Evolutionary conservation across 352 stramenopile species (phyloP), one percentile per base, ranked within the genome.

Genomic region (Phytophthora pistaciae): DNA sequence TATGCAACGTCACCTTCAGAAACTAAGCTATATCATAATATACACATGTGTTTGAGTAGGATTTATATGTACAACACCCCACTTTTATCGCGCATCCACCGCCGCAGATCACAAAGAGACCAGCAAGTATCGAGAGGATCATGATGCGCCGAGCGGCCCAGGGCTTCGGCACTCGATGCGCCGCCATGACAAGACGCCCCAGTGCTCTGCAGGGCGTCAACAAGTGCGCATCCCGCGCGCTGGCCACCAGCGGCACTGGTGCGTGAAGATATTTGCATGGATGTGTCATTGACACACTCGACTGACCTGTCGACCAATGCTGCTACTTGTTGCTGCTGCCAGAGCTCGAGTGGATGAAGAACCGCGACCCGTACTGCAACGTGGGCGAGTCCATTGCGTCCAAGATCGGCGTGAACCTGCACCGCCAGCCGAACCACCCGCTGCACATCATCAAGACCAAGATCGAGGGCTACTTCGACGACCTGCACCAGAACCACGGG

Each of bases 371-470:
- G 54, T 91, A 83, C 66, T 98, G 96, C 78, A 98, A 98, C 64
- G 80, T 98, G 16, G 78, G 85, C 55, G 81, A 93, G 44, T 87
- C 83, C 18, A 96, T 98, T 44, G 87, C 86, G 20, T 73, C 81
- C 56, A 98, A 98, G 70, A 95, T 98, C 55, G 93, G 93, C 40
- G 75, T 85, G 42, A 97, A 97, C 64, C 60, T 98, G 66, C 93
- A 98, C 77, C 80, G 76, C 23, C 73, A 92, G 73, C 78, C 82
- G 46, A 83, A 97, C 65, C 93, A 98, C 73, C 93, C 93, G 60
- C 79, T 98, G 57, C 90, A 96, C 70, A 98, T 98, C 66, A 98
- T 98, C 70, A 98, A 98, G 77, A 92, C 84, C 61, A 97, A 92
- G 77, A 98, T 98, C 72, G 91, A 97, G 65, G 60, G 74, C 29